Conservation (phyloP, 176 grass and related monocot species). For the Chrysopogon serrulatus region DNA sequence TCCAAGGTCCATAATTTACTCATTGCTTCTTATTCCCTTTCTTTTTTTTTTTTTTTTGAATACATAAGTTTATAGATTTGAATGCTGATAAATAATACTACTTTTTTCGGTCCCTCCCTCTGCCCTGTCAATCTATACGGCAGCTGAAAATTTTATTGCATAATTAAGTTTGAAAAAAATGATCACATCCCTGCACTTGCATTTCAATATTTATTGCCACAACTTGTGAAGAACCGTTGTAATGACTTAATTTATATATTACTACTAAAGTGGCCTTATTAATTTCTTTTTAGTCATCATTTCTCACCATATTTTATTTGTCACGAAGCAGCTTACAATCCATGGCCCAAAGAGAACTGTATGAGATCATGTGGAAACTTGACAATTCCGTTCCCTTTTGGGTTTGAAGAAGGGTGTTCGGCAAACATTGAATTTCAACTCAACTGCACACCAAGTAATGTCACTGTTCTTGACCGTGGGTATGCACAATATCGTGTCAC, state of each 20-base stretch:
- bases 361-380: conserved; percentile 9
- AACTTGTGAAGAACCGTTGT: too few relatives aligned
- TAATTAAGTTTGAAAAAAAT: too few relatives aligned
- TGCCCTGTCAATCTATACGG: too few relatives aligned
- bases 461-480: neutral
- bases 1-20: neutral
- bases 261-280: neutral
- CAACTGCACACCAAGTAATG: neutral
- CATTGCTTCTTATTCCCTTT: neutral
- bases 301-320: neutral
- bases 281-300: neutral
- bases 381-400: conserved; percentile 23
- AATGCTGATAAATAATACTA: too few relatives aligned
- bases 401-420: conserved; percentile 14
- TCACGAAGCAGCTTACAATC: neutral
- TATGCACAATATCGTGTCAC: neutral
- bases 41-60: too few relatives aligned
- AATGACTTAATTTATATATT: too few relatives aligned
- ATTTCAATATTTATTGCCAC: too few relatives aligned
- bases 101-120: too few relatives aligned
- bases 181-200: too few relatives aligned
- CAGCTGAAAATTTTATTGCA: too few relatives aligned
- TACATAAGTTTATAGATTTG: too few relatives aligned
- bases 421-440: neutral
- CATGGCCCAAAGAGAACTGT: neutral